phyloP scores from a whole-genome alignment of 305 asterid species.

The Coffea humblotiana region DNA sequence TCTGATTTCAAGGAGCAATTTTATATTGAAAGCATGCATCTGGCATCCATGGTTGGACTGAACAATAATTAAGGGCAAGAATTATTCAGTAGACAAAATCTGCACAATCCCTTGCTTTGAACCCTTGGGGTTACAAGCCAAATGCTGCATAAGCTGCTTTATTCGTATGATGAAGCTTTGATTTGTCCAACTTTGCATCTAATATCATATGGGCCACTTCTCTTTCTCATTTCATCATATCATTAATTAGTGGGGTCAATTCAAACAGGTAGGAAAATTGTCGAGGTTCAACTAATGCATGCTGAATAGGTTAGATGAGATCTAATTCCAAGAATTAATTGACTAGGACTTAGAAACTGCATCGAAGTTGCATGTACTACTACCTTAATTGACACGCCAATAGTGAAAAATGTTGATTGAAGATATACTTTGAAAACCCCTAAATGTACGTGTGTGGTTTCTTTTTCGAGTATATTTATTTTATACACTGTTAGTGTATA shows the following conservation, averaged over 20 bases:
- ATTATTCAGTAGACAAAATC: not conserved
- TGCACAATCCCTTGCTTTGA: not conserved
- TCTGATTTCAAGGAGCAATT: not conserved
- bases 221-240: not conserved
- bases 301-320: not conserved
- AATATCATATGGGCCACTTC: not conserved
- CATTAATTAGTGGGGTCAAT: not conserved
- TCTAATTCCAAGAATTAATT: not conserved
- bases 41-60: not conserved
- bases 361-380: too few relatives aligned
- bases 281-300: not conserved
- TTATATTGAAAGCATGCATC: not conserved
- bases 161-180: not conserved
- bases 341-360: not conserved
- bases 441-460: too few relatives aligned
- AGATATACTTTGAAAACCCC: too few relatives aligned
- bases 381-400: too few relatives aligned
- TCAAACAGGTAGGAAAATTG: not conserved
- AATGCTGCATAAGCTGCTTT: not conserved
- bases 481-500: too few relatives aligned
- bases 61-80: not conserved
- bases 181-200: not conserved
- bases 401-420: too few relatives aligned
- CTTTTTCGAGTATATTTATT: too few relatives aligned
- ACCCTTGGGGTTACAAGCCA: not conserved